Percentiles rank a stretch among this genome's conserved stretches.
Evolutionary conservation across 78 protist genomes (phyloP).

Genomic region (Dictyostelium firmibasis): DNA sequence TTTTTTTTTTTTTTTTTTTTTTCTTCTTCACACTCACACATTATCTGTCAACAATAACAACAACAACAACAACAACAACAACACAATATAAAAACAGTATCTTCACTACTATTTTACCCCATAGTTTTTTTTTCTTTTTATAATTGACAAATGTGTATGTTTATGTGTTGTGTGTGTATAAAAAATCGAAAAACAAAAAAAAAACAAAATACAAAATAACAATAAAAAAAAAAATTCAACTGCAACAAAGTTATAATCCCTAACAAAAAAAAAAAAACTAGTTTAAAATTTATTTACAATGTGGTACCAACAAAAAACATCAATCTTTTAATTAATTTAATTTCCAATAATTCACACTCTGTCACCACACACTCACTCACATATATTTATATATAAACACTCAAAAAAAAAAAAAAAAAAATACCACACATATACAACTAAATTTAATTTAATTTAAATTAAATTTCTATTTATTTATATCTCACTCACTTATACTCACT

Average conservation of each 20-base stretch:
- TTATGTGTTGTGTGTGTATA: not conserved
- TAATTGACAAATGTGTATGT: not conserved
- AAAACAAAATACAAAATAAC: not conserved
- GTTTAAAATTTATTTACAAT: not conserved
- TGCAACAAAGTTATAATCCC: not conserved
- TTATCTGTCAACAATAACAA: not conserved
- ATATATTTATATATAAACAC: not conserved
- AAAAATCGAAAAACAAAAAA: not conserved
- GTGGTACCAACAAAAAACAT: not conserved
- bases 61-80: not conserved
- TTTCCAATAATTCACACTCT: not conserved
- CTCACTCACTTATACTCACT: not conserved
- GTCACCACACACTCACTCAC: not conserved
- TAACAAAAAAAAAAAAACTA: not conserved
- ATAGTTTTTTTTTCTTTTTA: not conserved
- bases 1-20: too few species aligned
- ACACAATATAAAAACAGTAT: not conserved
- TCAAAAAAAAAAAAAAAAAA: not conserved
- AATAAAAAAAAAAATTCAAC: not conserved
- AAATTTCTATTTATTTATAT: not conserved
- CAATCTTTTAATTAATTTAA: not conserved
- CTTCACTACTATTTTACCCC: not conserved
- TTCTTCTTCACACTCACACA: not conserved
- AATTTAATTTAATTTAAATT: not conserved
- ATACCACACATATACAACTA: not conserved